Base-by-base conservation (phyloP, 108 stramenopile species). In the Cyclotella choctawhatcheeana region DNA sequence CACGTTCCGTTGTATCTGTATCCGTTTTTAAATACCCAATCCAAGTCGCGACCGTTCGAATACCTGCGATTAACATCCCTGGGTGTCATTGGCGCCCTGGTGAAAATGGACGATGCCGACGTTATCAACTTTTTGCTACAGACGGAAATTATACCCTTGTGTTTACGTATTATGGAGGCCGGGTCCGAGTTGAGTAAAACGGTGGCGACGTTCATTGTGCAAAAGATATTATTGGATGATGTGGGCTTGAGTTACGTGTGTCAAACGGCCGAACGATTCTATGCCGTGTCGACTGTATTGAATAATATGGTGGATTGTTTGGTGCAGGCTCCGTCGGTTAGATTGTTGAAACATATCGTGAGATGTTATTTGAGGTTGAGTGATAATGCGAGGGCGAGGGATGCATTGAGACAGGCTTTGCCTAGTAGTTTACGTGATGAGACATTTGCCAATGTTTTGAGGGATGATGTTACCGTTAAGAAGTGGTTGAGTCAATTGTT, bases 151-250 rank as follows among this genome's bases (percentile, higher is more conserved):
- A 92, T 94, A 62, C 89, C 91, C 6, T 82, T 92, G 2, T 92
- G 90, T 69, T 63, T 94, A 12, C 81, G 89, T 2, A 92, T 92
- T 50, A 90, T 92, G 89, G 99, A 98, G 83, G 90, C 96, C 14
- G 99, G 99, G 7, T 85, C 86, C 31, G 99, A 99, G 73, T 90
- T 99, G 13, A 86, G 85, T 73, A 98, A 99, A 73, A 99, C 99
- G 1, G 96, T 97, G 7, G 98, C 98, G 0, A 99, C 99, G n/a
- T 99, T 99, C 73, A 99, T 99, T 50, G 97, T 99, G 4, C 97
- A 99, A 81, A 99, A 99, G 82, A 97, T 99, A 44, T 83, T 99
- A 48, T 67, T 99, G 71, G 99, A 99, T 76, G 97, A 99, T 66
- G 85, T 86, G 34, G 99, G 99, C 7, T 85, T 99, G 34, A 86